Evolutionary conservation across 2,329 filamentous ascomycete species (phyloP).

Genomic region (Fusarium sp.): DNA sequence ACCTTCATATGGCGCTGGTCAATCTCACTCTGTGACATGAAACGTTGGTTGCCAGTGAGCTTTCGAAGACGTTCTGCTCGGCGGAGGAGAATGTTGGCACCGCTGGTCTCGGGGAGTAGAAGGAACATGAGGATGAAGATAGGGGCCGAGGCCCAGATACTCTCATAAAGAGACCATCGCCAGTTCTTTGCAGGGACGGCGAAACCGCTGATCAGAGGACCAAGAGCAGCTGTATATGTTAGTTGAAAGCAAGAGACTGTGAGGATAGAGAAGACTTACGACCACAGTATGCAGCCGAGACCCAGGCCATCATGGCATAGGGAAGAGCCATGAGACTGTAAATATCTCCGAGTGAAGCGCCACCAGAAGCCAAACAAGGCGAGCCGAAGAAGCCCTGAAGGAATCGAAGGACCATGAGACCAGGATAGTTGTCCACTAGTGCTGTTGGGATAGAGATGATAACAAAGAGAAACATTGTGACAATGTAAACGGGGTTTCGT

Average conservation of each 20-base stretch:
- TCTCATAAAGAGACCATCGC: slow-evolving; percentile 73
- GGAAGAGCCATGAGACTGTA: slow-evolving; percentile 65
- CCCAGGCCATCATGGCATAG: slow-evolving; percentile 69
- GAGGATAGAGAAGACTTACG: slow-evolving; percentile 40
- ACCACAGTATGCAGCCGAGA: slow-evolving; percentile 60
- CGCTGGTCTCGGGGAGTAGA: slow-evolving; percentile 71
- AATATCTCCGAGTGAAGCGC: slow-evolving; percentile 62
- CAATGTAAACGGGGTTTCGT: slow-evolving; percentile 73
- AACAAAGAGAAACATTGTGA: slow-evolving; percentile 74
- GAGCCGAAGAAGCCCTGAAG: slow-evolving; percentile 73
- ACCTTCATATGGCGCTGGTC: slow-evolving; percentile 65
- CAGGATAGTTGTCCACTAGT: slow-evolving; percentile 68
- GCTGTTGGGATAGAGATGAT: slow-evolving; percentile 72
- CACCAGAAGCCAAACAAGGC: slow-evolving; percentile 70
- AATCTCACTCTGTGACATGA: slow-evolving; percentile 72
- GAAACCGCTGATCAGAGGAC: slow-evolving; percentile 69
- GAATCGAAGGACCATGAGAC: slow-evolving; percentile 71
- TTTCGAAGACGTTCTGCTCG: slow-evolving; percentile 70
- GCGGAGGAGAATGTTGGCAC: slow-evolving; percentile 67
- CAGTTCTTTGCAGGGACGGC: slow-evolving; percentile 65
- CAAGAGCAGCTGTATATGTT: slow-evolving; percentile 58
- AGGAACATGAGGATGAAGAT: slow-evolving; percentile 69
- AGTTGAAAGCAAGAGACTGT: background rate
- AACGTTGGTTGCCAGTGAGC: slow-evolving; percentile 63
- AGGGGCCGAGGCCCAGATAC: slow-evolving; percentile 68